These are phyloP conservation scores for Auricularia heimuer DNA, from an alignment of 768 basidiomycete species.

Conservation along the genomic window DNA sequence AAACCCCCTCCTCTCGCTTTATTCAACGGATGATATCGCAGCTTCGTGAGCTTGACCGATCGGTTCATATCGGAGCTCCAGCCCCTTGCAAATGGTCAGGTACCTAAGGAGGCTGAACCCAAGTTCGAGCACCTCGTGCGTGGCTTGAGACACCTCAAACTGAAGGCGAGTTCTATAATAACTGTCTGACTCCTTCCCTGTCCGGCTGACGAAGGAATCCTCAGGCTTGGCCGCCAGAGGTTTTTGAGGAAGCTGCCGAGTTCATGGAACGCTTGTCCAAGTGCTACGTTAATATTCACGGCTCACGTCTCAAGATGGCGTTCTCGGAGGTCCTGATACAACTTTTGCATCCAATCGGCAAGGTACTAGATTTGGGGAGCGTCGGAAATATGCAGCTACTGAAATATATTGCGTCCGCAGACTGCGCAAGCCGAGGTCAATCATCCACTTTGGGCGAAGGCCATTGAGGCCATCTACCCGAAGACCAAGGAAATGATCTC, in stretches of 20 bases:
- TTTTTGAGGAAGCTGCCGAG: constrained; percentile 88
- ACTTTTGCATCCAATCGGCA: constrained; percentile 78
- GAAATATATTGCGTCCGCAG: constrained; percentile 25
- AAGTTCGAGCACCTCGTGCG: constrained; percentile 78
- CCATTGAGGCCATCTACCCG: constrained; percentile 73
- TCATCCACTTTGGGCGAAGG: constrained; percentile 89
- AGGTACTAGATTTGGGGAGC: constrained; percentile 34
- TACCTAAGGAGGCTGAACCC: constrained; percentile 70
- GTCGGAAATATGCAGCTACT: no score
- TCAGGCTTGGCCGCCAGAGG: constrained; percentile 87
- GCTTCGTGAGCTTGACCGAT: constrained; percentile 89
- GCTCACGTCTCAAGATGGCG: constrained; percentile 67
- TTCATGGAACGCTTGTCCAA: constrained; percentile 79
- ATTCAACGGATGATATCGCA: constrained; percentile 16
- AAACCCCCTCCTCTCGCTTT: no score
- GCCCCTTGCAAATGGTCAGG: constrained; percentile 63
- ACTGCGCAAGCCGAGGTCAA: constrained; percentile 95
- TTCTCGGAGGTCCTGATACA: constrained; percentile 76
- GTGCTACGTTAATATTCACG: constrained; percentile 76
- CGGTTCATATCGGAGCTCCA: constrained; percentile 73
- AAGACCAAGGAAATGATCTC: constrained; percentile 74
- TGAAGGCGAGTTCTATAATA: constrained; percentile 46
- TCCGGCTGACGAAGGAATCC: neutral
- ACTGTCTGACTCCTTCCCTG: neutral
- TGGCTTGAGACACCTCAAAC: constrained; percentile 70